phyloP scores from a whole-genome alignment of 1,139 yeast species.

The Magnusiomyces fungicola region DNA sequence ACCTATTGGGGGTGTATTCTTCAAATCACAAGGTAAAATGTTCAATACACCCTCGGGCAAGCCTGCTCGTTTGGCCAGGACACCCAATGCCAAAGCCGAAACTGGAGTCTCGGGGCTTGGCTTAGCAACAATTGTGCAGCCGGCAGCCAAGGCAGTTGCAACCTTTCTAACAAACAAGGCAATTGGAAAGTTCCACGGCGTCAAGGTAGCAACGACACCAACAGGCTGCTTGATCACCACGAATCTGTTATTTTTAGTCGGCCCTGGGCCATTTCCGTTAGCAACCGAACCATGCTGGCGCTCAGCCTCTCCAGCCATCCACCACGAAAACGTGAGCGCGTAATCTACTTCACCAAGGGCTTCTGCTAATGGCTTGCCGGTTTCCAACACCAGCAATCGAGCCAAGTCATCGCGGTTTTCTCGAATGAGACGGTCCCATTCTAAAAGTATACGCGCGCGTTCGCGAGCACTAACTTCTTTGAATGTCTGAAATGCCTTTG shows the following conservation, averaged over 20 bases:
- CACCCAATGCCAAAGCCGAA: constrained; percentile 58
- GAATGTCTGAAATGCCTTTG: constrained; percentile 35
- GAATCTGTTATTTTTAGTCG: constrained; percentile 47
- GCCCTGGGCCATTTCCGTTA: constrained; percentile 63
- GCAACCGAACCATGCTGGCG: constrained; percentile 44
- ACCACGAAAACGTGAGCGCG: constrained; percentile 35
- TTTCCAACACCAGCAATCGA: constrained; percentile 54
- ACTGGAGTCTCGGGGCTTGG: constrained; percentile 78
- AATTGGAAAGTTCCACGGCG: constrained; percentile 85
- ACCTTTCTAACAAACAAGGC: constrained; percentile 78
- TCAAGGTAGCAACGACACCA: constrained; percentile 73
- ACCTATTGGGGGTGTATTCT: constrained; percentile 59
- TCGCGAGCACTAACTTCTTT: constrained; percentile 40
- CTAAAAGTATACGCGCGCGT: constrained; percentile 43
- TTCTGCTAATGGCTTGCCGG: constrained; percentile 52
- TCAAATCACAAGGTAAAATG: constrained; percentile 66
- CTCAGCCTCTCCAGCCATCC: constrained; percentile 39
- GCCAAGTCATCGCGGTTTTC: constrained; percentile 45
- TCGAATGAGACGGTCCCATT: constrained; percentile 46
- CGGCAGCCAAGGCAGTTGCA: constrained; percentile 77
- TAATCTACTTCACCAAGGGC: constrained; percentile 35
- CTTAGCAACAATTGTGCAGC: constrained; percentile 71
- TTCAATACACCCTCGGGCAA: constrained; percentile 75
- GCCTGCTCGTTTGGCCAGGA: constrained; percentile 59
- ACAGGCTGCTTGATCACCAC: constrained; percentile 46